phyloP scores from a whole-genome alignment of 345 rosid genomes.

The Mangifera indica region DNA sequence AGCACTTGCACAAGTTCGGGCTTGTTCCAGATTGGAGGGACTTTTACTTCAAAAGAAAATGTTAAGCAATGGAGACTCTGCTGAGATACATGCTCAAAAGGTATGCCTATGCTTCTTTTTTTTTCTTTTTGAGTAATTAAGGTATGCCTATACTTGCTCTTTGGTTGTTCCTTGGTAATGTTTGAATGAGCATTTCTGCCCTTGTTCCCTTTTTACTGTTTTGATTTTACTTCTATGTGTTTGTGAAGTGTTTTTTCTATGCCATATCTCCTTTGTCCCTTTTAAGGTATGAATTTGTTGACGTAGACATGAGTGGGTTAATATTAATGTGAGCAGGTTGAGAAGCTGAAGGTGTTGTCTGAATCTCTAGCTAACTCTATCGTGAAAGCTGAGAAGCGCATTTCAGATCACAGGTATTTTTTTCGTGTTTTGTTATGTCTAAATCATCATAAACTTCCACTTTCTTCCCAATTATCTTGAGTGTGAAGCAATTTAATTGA shows the following conservation, averaged over 20 bases:
- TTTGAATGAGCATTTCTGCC: not conserved
- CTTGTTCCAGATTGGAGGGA: conserved; percentile 79
- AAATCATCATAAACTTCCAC: conserved; percentile 2
- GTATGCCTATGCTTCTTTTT: conserved; percentile 46
- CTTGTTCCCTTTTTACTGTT: conserved; percentile 12
- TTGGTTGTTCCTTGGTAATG: conserved; percentile 1
- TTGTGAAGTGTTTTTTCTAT: conserved; percentile 3
- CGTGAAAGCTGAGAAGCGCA: conserved; percentile 84
- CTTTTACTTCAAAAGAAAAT: conserved; percentile 68
- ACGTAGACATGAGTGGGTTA: not conserved
- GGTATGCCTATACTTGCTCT: no score
- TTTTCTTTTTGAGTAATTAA: no score
- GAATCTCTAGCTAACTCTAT: conserved; percentile 84
- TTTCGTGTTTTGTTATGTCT: not conserved
- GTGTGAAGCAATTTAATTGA: not conserved
- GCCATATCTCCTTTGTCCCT: conserved; percentile 15
- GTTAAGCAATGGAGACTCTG: conserved; percentile 74
- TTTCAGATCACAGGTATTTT: conserved; percentile 68
- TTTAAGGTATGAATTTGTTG: conserved; percentile 14
- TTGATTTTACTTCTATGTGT: conserved; percentile 6
- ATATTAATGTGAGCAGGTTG: conserved; percentile 50
- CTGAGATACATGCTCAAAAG: conserved; percentile 92
- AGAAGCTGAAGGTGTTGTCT: conserved; percentile 84
- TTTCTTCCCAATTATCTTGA: not conserved
- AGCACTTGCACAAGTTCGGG: conserved; percentile 69